Percentiles rank a stretch among this genome's conserved stretches.
These are phyloP conservation scores for Stagonosporopsis tanaceti DNA, from an alignment of 2,329 filamentous ascomycete genomes.

Conservation along the genomic window DNA sequence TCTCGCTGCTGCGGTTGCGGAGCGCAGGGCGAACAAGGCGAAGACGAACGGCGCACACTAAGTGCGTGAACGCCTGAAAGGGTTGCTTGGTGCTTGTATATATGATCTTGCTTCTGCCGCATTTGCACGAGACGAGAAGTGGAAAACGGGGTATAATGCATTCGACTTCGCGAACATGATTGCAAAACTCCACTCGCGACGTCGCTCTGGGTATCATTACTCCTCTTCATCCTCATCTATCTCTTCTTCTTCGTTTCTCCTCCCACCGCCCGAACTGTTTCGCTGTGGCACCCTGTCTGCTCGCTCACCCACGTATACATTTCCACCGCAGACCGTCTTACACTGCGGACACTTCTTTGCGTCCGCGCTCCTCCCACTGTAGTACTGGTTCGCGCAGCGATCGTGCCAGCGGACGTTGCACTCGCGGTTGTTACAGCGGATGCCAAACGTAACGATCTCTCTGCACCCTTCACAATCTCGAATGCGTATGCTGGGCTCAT, in stretches of 20 bases:
- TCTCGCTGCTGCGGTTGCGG: constrained; percentile 82
- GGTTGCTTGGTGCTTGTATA: constrained; percentile 18
- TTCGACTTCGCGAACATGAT: neutral
- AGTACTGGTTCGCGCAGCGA: constrained; percentile 44
- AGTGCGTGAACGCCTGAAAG: neutral
- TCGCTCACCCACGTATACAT: constrained; percentile 62
- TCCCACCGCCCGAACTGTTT: constrained; percentile 15
- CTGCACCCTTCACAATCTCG: constrained; percentile 89
- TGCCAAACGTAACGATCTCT: constrained; percentile 80
- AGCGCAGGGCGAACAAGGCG: constrained; percentile 65
- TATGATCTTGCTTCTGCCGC: constrained; percentile 8
- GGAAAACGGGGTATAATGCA: constrained; percentile 1
- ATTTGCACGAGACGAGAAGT: constrained; percentile 3
- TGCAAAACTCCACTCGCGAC: neutral
- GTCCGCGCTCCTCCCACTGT: constrained; percentile 25
- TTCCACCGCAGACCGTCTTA: constrained; percentile 38
- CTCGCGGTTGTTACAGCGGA: constrained; percentile 39
- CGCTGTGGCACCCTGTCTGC: constrained; percentile 28
- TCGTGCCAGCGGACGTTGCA: constrained; percentile 47
- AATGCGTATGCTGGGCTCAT: constrained; percentile 66
- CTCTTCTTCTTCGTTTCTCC: constrained; percentile 5
- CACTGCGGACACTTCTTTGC: constrained; percentile 44
- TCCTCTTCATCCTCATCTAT: constrained; percentile 20
- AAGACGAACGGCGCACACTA: constrained; percentile 39
- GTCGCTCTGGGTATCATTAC: constrained; percentile 11